Percentiles rank a stretch among this genome's conserved stretches.
phyloP scores from a whole-genome alignment of 2,329 filamentous ascomycete genomes.

The Ceratocystis lukuohia region DNA sequence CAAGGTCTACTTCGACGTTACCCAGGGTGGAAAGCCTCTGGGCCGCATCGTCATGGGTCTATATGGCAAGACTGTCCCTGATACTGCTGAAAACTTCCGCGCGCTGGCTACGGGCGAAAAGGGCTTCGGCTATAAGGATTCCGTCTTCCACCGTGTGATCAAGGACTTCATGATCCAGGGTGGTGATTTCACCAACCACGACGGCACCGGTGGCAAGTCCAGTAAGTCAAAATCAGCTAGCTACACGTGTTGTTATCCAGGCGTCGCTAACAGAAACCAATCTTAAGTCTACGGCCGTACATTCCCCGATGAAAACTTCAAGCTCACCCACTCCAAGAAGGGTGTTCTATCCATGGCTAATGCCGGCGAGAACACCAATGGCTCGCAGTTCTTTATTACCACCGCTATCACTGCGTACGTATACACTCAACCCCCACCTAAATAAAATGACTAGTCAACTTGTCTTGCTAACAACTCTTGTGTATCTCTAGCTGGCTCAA shows the following conservation, averaged over 20 bases:
- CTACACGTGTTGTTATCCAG: neutral
- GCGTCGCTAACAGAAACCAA: neutral
- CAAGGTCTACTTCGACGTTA: constrained; percentile 85
- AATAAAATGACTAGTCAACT: neutral
- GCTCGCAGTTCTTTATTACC: constrained; percentile 85
- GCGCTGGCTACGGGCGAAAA: constrained; percentile 75
- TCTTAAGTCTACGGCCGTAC: constrained; percentile 65
- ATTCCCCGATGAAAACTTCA: constrained; percentile 88
- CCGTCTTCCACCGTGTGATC: constrained; percentile 80
- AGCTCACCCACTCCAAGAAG: constrained; percentile 81
- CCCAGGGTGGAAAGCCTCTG: constrained; percentile 58
- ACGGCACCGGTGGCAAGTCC: constrained; percentile 75
- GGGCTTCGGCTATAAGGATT: constrained; percentile 71
- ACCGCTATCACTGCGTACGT: constrained; percentile 61
- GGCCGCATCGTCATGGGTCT: constrained; percentile 70
- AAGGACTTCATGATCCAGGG: constrained; percentile 87
- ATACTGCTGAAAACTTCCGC: constrained; percentile 62
- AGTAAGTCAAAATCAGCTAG: constrained; percentile 37
- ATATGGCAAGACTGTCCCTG: constrained; percentile 76
- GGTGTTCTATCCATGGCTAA: constrained; percentile 78
- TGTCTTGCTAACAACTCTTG: neutral
- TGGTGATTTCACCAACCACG: constrained; percentile 72
- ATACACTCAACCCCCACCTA: neutral
- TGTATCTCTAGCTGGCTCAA: constrained; percentile 54
- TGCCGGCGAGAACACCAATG: constrained; percentile 73